Evolutionary conservation across 495 filamentous ascomycete species (phyloP), one percentile per base, ranked within the genome.

Genomic region (Pyronema domesticum): DNA sequence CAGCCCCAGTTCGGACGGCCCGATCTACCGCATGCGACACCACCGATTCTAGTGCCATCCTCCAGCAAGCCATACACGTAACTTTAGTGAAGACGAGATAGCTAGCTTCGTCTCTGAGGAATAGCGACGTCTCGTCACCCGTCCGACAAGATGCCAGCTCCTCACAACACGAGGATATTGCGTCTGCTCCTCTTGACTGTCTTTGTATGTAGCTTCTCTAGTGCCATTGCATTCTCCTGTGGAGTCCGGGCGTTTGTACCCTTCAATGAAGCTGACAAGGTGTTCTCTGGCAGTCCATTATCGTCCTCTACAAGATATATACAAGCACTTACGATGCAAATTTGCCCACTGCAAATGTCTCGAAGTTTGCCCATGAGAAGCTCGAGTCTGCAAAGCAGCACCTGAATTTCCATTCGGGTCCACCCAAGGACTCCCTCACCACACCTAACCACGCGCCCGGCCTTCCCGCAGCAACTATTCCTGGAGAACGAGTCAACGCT

Each of bases 131-230:
- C 23, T 30, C 23, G 23, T 30, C 23, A 30, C 23, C 23, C 23
- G 23, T 37, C 46, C n/a, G 49, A 53, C 48, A 59, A 58, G 42
- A 61, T 67, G 49, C 56, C 56, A 42, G 61, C 53, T 43, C 45
- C 44, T 36, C 63, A 37, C 30, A 67, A 60, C 55, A 67, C 60
- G 39, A 51, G 60, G 55, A 74, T 57, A 64, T 70, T 89, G 66
- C 86, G 93, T 67, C 95, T 96, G 70, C 80, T 95, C 59, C 70
- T 95, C 55, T 78, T 95, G 61, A 82, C 87, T 55, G 78, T 86
- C 63, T 80, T 93, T 60, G 91, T 96, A 71, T 66, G 85, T 73
- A 42, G 15, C 10, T 7, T 7, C 52, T 47, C 23, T 30, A 5
- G 23, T 30, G 23, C 23, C 23, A 30, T 30, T 30, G 23, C 1